A percentile compares a stretch with the other conserved stretches of the same genome.
Conservation (phyloP, 371 early-diverging fungal genomes). For the Aphelidium insulamus region DNA sequence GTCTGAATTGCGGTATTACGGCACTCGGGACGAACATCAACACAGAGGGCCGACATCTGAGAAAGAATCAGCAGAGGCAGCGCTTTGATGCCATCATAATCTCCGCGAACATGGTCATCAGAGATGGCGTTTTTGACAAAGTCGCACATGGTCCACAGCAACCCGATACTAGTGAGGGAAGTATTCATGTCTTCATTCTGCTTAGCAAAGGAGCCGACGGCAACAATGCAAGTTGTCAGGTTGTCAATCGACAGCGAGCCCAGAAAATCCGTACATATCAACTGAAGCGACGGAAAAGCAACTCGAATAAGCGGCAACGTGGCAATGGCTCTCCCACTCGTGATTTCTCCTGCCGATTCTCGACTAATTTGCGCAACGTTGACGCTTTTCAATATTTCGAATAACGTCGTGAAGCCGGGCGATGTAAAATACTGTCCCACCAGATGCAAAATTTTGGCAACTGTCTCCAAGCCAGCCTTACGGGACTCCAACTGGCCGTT, state of each 20-base stretch:
- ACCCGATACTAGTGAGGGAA: constrained; percentile 69
- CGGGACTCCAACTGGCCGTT: constrained; percentile 16
- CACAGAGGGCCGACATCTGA: constrained; percentile 55
- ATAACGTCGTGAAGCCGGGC: constrained; percentile 66
- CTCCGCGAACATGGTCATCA: constrained; percentile 3
- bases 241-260: constrained; percentile 46
- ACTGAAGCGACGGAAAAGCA: constrained; percentile 76
- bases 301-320: constrained; percentile 35
- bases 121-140: constrained; percentile 33
- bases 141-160: constrained; percentile 74
- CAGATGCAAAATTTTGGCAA: constrained; percentile 68
- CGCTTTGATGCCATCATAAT: constrained; percentile 15
- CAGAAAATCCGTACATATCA: constrained; percentile 89
- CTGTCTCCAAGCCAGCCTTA: constrained; percentile 60
- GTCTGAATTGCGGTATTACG: constrained; percentile 86
- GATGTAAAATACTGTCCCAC: constrained; percentile 62
- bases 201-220: constrained; percentile 55
- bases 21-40: constrained; percentile 75
- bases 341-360: too few relatives aligned
- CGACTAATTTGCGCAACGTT: too few relatives aligned
- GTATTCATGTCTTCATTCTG: constrained; percentile 84
- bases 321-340: too few relatives aligned
- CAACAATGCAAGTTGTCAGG: constrained; percentile 56
- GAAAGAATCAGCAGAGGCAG: constrained; percentile 71
- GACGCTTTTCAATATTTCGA: constrained; percentile 58